phyloP scores from a whole-genome alignment of 768 basidiomycete genomes.

The Leccinum olivaceopallidum region DNA sequence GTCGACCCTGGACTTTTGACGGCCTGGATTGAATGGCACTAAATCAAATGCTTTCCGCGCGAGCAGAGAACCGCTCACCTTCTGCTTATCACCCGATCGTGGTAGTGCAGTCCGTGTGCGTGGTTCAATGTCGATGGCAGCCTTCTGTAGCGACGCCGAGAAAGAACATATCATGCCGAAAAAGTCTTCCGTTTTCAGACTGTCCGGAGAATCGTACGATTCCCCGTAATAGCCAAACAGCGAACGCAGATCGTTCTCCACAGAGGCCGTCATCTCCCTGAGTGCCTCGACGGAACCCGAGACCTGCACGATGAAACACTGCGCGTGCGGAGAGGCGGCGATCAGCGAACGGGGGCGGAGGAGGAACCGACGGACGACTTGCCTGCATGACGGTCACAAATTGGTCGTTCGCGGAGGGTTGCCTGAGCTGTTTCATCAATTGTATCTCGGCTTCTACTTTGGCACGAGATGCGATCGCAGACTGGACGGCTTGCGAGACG shows the following conservation, averaged over 20 bases:
- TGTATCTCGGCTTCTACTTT: slow-evolving; percentile 60
- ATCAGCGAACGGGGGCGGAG: neutral
- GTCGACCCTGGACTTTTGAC: slow-evolving; percentile 37
- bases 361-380: neutral
- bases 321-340: neutral
- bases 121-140: slow-evolving; percentile 54
- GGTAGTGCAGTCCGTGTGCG: neutral
- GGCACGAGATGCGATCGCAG: slow-evolving; percentile 54
- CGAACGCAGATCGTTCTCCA: slow-evolving; percentile 61
- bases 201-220: slow-evolving; percentile 57
- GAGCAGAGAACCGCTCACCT: slow-evolving; percentile 8
- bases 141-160: slow-evolving; percentile 74
- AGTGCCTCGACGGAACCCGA: slow-evolving; percentile 62
- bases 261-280: slow-evolving; percentile 52
- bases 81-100: neutral
- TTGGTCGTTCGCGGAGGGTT: slow-evolving; percentile 47
- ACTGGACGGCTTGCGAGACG: slow-evolving; percentile 57
- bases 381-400: slow-evolving; percentile 77
- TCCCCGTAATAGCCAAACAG: slow-evolving; percentile 80
- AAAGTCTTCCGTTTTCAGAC: slow-evolving; percentile 79
- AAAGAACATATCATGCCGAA: slow-evolving; percentile 77
- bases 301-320: slow-evolving; percentile 39
- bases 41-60: neutral
- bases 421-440: slow-evolving; percentile 36
- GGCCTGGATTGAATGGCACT: slow-evolving; percentile 35